Base-by-base conservation (phyloP, 1,284 basidiomycete genomes). In the Cryptococcus deneoformans region DNA sequence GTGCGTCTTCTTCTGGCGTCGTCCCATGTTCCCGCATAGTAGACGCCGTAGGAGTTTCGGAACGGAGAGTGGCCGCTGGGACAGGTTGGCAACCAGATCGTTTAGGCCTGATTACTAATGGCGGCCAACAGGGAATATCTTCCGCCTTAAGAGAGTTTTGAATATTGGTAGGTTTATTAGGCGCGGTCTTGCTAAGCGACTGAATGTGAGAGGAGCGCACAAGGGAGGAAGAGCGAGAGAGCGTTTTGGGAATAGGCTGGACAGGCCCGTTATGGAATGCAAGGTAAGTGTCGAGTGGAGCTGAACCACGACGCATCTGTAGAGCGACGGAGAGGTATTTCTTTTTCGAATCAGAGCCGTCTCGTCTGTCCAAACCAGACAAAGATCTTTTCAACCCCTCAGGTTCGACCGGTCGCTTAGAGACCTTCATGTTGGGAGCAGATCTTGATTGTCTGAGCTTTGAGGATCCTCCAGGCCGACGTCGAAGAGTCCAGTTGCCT, bases 401-500 rank as follows among this genome's bases (percentile, higher is more conserved):
- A 44, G 12, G 7, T n/a, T 14, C 43, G n/a, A 20, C n/a, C 12
- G 43, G 12, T 14, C n/a, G 8, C 43, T 20, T 20, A 16, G 43
- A 20, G 48, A 20, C 20, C 20, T 20, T 20, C 16, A 58, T 24
- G 12, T 55, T 52, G 6, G 57, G 57, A 29, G 46, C 37, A 8
- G 57, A 59, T 34, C 43, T 59, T n/a, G 57, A 50, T 11, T 7
- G n/a, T 6, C 42, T 24, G 43, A 47, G 45, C 8, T 16, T 16
- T 20, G 3, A 20, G 20, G 20, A 20, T 20, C 20, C 1, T 35
- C 34, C 44, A 6, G 16, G n/a, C 10, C 35, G 10, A 1, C 11
- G 6, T 39, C 53, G 48, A 36, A 57, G 45, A 3, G 58, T 54
- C 58, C 58, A 60, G 45, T 46, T 54, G 8, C 43, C 55, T 38